Base-by-base conservation (phyloP, 1,139 yeast genomes). In the Candida glucosophila region DNA sequence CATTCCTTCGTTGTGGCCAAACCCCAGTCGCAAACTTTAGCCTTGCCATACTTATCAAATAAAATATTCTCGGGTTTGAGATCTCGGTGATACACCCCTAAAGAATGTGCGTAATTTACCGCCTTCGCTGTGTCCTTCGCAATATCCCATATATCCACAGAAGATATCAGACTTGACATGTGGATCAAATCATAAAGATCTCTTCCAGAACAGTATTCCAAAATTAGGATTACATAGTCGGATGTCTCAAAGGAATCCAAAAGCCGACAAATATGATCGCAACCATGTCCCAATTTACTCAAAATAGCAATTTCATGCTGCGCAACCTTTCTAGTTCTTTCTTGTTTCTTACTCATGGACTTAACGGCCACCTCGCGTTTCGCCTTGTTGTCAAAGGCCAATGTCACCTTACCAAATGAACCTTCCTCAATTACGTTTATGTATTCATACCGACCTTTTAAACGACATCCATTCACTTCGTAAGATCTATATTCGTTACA, bases 11-110 rank as follows among this genome's bases (percentile, higher is more conserved):
- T 47, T 2, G 75, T 67, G 15, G 74, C 59, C 32, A 70, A 55
- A 4, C 77, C 77, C 75, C 75, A 70, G 46, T 70, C 76, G 42
- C 75, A 68, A 28, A 70, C 44, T 47, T 69, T 69, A 30, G 66
- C 57, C 28, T 55, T 42, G 23, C 64, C 66, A 29, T 49, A 39
- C 26, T 43, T 47, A 29, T 51, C 52, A 30, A 69, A 49, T 31
- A 70, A 49, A 27, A 70, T 57, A 35, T 70, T 70, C 38, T 70
- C 77, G 1, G 76, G 76, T 41, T 70, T 70, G 23, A 70, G 49
- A 43, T 70, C 77, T 25, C 77, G 55, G 42, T 70, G 77, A 43
- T 55, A 69, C 16, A 70, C 49, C 2, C 67, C 65, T 27, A 45
- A 44, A 4, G 55, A 41, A 39, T 70, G 75, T 16, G 67, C 52